Evolutionary conservation across 805 yeast genomes (phyloP).

Genomic region (Metschnikowia aberdeeniae): DNA sequence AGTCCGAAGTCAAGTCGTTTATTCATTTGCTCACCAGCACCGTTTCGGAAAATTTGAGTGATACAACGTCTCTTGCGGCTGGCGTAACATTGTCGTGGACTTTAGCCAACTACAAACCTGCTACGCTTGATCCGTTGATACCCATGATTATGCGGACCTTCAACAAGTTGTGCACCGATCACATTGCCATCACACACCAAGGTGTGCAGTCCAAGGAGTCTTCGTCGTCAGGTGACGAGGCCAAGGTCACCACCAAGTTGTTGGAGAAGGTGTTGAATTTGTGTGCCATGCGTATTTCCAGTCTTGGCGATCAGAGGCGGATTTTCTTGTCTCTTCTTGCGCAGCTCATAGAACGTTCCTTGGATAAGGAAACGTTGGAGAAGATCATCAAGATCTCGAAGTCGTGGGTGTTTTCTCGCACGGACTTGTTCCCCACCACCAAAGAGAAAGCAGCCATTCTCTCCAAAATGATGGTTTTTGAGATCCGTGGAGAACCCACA

Average conservation of each 20-base stretch:
- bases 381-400: slow-evolving; percentile 76
- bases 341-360: slow-evolving; percentile 83
- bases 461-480: slow-evolving; percentile 91
- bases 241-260: slow-evolving; percentile 71
- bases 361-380: slow-evolving; percentile 68
- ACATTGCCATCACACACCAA: slow-evolving; percentile 59
- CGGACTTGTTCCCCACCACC: slow-evolving; percentile 85
- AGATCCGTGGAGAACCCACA: slow-evolving; percentile 78
- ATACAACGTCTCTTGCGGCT: slow-evolving; percentile 77
- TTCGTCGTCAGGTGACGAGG: slow-evolving; percentile 59
- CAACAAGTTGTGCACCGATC: slow-evolving; percentile 86
- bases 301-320: slow-evolving; percentile 91
- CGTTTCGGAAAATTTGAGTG: slow-evolving; percentile 73
- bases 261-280: slow-evolving; percentile 73
- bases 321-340: slow-evolving; percentile 82
- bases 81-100: slow-evolving; percentile 84
- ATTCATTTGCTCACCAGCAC: slow-evolving; percentile 58
- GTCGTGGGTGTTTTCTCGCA: slow-evolving; percentile 82
- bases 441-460: slow-evolving; percentile 95
- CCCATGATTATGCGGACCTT: slow-evolving; percentile 81
- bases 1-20: slow-evolving; percentile 62
- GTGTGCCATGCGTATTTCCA: slow-evolving; percentile 74
- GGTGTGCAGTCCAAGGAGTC: slow-evolving; percentile 31
- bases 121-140: slow-evolving; percentile 67
- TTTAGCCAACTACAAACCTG: slow-evolving; percentile 68